Evolutionary conservation across 768 basidiomycete species (phyloP).

Genomic region (Kondoa malvinella): DNA sequence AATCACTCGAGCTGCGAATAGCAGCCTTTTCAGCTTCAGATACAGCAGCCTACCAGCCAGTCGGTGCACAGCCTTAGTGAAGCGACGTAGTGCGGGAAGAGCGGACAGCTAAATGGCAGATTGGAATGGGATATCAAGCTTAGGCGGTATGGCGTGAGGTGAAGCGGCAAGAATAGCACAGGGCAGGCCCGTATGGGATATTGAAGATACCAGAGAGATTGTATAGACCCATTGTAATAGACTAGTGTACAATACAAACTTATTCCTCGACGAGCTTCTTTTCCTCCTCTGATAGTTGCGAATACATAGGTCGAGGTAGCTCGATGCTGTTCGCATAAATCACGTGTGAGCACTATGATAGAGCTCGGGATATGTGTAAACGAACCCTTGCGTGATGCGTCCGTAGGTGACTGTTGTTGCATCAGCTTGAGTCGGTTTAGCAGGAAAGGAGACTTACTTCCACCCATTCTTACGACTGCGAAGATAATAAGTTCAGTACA

Average conservation of each 20-base stretch:
- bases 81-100: too few species aligned
- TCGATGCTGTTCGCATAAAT: background rate
- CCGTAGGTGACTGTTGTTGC: background rate
- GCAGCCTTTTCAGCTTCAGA: too few species aligned
- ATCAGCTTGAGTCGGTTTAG: background rate
- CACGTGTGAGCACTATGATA: background rate
- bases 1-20: too few species aligned
- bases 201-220: too few species aligned
- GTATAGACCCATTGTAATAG: background rate
- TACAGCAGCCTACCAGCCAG: too few species aligned
- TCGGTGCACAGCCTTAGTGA: too few species aligned
- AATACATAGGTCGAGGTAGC: background rate
- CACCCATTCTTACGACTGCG: background rate
- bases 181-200: too few species aligned
- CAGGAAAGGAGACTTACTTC: background rate
- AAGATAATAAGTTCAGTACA: background rate
- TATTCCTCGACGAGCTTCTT: background rate
- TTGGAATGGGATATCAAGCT: too few species aligned
- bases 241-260: background rate
- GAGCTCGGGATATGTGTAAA: background rate
- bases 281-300: background rate
- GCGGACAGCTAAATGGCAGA: too few species aligned
- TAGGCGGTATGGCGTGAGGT: too few species aligned
- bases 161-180: too few species aligned
- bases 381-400: background rate